A percentile compares a stretch with the other conserved stretches of the same genome.
These are phyloP conservation scores for Artomyces pyxidatus DNA, from an alignment of 768 basidiomycete genomes.

Conservation along the genomic window DNA sequence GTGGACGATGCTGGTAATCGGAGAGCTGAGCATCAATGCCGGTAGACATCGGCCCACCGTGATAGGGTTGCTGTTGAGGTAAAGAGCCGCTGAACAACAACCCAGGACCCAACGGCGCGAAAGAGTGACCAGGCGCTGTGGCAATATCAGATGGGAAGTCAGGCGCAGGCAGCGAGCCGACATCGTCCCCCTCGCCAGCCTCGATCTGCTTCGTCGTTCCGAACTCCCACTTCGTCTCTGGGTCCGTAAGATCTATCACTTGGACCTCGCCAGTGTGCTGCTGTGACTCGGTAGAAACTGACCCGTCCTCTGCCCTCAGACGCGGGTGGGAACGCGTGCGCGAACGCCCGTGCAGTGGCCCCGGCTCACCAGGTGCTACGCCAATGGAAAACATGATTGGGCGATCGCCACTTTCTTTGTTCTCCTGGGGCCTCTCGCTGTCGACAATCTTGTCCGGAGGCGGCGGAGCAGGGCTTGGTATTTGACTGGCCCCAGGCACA, in stretches of 20 bases:
- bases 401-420: conserved; percentile 10
- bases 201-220: conserved; percentile 32
- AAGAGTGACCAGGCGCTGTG: background rate
- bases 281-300: conserved; percentile 1
- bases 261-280: conserved; percentile 8
- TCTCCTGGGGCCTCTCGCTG: conserved; percentile 1
- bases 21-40: background rate
- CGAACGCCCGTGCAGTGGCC: conserved; percentile 22
- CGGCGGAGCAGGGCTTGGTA: conserved; percentile 19
- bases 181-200: no score
- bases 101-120: conserved; percentile 6
- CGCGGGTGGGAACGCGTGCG: conserved; percentile 21
- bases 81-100: conserved; percentile 11
- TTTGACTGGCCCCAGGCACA: conserved; percentile 6
- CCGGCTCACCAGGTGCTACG: conserved; percentile 29
- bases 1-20: background rate
- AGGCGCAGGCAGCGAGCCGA: no score
- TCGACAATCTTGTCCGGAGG: background rate
- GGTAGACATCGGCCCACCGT: no score
- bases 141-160: no score
- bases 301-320: conserved; percentile 1
- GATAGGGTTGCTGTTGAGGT: no score
- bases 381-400: conserved; percentile 37
- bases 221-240: conserved; percentile 45
- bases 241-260: conserved; percentile 27